Evolutionary conservation across 2,329 filamentous ascomycete genomes (phyloP).

Genomic region (Trichophaea hybrida): DNA sequence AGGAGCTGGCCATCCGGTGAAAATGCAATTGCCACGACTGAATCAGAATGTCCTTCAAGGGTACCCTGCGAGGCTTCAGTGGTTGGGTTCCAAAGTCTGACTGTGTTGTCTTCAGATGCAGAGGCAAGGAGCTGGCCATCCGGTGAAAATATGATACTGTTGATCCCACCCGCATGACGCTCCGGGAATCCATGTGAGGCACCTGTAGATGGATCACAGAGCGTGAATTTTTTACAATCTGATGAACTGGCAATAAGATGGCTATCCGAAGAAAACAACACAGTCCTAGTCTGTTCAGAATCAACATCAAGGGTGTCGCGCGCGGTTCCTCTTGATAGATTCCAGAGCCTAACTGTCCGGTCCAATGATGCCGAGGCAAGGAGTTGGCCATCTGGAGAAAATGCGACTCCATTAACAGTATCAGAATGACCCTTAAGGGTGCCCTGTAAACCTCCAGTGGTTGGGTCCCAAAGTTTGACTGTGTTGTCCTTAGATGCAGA

Average conservation of each 20-base stretch:
- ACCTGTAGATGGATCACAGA: slow-evolving; percentile 48
- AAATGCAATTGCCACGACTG: slow-evolving; percentile 87
- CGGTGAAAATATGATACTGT: neutral
- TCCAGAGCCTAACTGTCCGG: slow-evolving; percentile 90
- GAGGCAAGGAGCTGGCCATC: too few species aligned
- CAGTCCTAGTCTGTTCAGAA: slow-evolving; percentile 80
- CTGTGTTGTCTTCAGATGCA: slow-evolving; percentile 37
- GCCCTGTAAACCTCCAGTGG: neutral
- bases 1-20: slow-evolving; percentile 79
- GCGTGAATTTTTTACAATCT: slow-evolving; percentile 62
- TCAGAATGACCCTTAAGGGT: neutral
- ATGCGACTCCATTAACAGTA: neutral
- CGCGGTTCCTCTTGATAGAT: slow-evolving; percentile 70
- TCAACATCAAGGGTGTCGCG: slow-evolving; percentile 74
- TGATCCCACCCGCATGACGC: neutral
- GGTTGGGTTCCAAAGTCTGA: slow-evolving; percentile 30
- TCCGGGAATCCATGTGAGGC: slow-evolving; percentile 36
- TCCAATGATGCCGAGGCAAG: slow-evolving; percentile 73
- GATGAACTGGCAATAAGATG: slow-evolving; percentile 32
- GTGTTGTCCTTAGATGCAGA: too few species aligned
- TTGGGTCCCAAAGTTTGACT: too few species aligned
- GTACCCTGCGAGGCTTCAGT: slow-evolving; percentile 69
- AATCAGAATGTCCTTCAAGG: slow-evolving; percentile 66
- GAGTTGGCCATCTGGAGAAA: neutral
- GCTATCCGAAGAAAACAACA: slow-evolving; percentile 90